phyloP scores from a whole-genome alignment of 345 rosid genomes.

The Eucalyptus erythrocorys region DNA sequence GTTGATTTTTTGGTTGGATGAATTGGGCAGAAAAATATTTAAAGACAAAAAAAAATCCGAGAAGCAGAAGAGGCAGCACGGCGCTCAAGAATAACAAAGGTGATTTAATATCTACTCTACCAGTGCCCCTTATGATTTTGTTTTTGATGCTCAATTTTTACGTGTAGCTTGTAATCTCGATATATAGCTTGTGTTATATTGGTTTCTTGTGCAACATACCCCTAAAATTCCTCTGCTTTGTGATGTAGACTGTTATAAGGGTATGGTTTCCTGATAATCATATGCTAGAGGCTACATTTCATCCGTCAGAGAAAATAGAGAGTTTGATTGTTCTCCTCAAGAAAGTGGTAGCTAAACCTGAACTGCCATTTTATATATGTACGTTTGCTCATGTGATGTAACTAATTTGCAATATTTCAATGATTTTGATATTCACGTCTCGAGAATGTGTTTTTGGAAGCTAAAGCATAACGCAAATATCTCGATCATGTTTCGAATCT shows the following conservation, averaged over 20 bases:
- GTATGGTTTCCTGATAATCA: slow-evolving; percentile 80
- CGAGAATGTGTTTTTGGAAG: neutral
- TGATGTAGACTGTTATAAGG: slow-evolving; percentile 45
- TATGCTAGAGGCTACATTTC: slow-evolving; percentile 73
- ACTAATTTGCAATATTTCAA: neutral
- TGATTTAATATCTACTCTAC: neutral
- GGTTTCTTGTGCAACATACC: neutral
- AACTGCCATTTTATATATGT: slow-evolving; percentile 68
- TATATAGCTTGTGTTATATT: neutral
- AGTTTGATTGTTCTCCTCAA: slow-evolving; percentile 60
- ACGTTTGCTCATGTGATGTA: slow-evolving; percentile 7
- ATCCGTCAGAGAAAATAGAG: slow-evolving; percentile 73
- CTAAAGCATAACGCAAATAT: neutral
- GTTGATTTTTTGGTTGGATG: neutral
- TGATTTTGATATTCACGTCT: neutral
- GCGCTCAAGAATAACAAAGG: slow-evolving; percentile 66
- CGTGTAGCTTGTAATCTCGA: neutral
- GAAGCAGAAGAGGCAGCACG: slow-evolving; percentile 89
- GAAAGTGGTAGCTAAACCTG: slow-evolving; percentile 49
- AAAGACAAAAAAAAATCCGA: slow-evolving; percentile 70
- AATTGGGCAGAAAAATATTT: slow-evolving; percentile 44
- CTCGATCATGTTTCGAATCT: slow-evolving; percentile 38
- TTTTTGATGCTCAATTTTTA: neutral
- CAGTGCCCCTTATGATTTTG: neutral
- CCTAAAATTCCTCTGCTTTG: neutral